Base-by-base conservation (phyloP, 1,139 yeast species). In the Meyerozyma elateridarum region DNA sequence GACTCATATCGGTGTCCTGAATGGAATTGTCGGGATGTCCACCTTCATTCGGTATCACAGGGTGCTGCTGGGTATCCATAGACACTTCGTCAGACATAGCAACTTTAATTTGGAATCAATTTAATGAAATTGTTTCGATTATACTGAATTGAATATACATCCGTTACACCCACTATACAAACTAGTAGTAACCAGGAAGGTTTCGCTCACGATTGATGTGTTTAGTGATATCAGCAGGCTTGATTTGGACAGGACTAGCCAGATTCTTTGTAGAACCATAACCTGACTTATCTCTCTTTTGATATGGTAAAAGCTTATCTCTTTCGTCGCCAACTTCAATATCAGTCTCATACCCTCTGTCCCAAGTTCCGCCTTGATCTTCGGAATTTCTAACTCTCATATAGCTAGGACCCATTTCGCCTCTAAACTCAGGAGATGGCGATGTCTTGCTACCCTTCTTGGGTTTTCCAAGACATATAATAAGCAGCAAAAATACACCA, bases 311-410 rank as follows among this genome's bases (percentile, higher is more conserved):
- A 19, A 66, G 50, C 17, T 41, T 57, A 22, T 63, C 69, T 15
- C 49, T 41, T 38, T 64, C 73, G 11, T 49, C 44, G 7, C 60
- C 40, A 12, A 56, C 38, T 38, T 65, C 73, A 32, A 61, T 63
- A 39, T 68, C 74, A 4, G 73, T 68, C 40, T 68, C 74, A 41
- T 68, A 68, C 1, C 74, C 74, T 25, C 61, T 44, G 40, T 67
- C 73, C 36, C 45, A 50, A 4, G 44, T 38, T 21, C 37, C 35
- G 4, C 42, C 48, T 6, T 45, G 48, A 8, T 52, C 53, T 5
- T 61, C 62, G 24, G 53, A 61, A 2, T 57, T 47, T 3, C 61
- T 53, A 13, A 68, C 66, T 25, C 62, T 49, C 72, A 68, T 67
- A 37, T 56, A 66, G 26, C 59, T 62, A 2, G 62, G 42, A 25